Evolutionary conservation across 176 grass and related monocot genomes (phyloP), one percentile per base, ranked within the genome.

Genomic region (Pharus latifolius): DNA sequence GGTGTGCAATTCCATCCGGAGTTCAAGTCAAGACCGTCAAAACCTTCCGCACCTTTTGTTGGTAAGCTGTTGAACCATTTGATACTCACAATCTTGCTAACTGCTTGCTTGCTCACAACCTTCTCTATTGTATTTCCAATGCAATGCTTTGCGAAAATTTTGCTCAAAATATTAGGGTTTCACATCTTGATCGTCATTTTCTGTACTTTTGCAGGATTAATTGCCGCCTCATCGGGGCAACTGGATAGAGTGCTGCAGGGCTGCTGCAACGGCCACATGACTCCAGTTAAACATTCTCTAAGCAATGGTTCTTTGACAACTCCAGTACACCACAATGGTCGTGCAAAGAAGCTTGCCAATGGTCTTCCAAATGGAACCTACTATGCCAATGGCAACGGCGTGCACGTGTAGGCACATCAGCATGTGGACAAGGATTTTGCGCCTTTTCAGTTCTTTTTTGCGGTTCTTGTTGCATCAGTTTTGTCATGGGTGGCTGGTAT

Each of bases 1-100:
- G 96, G 96, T 0, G 82, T 92, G 54, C 96, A 99, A 65, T 99
- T 99, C 65, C 96, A 99, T 88, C 96, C 90, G 0, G 96, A 99
- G 74, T 99, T 99, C 73, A 91, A 94, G 81, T 99, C 96, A 56
- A 83, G 90, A 65, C 90, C 96, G 56, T 83, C 88, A 53, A 95
- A 86, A 24, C 96, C 96, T 64, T 95, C 96, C 57, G 84, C 90
- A 16, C 68, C 95, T 35, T 99, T 99, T 88, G 76, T 91, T 57
- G 96, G 96, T 99, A 88, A 86, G 68, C 46, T 65, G n/a, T 4
- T 30, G 12, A 37, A 37, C 40, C 37, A 69, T 47, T 16, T 53
- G 25, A 23, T 18, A 8, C 35, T 42, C 2, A 55, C 10, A 61
- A 18, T 56, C 48, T 67, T 40, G 14, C 13, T 6, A 22, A 32